Evolutionary conservation across 352 stramenopile species (phyloP).

Genomic region (Phytophthora rubi): DNA sequence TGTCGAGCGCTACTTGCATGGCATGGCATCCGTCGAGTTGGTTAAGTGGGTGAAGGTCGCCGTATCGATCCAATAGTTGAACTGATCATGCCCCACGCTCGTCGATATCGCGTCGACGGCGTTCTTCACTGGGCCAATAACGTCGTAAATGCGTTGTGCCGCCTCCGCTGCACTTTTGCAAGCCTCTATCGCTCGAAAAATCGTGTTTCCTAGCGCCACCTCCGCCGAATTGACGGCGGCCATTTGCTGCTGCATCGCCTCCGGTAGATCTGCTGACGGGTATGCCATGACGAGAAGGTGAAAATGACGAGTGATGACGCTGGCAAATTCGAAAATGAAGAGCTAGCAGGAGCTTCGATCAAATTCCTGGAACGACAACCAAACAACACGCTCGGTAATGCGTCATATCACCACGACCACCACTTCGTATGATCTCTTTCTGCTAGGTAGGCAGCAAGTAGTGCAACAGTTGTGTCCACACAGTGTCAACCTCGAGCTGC

Average conservation of each 20-base stretch:
- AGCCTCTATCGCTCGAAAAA: neutral
- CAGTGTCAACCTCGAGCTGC: neutral
- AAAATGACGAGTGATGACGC: neutral
- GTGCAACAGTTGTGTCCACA: neutral
- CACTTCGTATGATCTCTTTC: neutral
- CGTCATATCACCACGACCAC: neutral
- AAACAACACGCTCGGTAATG: neutral
- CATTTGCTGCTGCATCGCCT: neutral
- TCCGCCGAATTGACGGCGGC: neutral
- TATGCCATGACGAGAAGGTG: neutral
- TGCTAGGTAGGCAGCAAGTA: neutral
- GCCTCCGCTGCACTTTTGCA: neutral
- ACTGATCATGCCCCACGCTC: neutral
- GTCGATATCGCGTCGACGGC: neutral
- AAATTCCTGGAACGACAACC: constrained; percentile 1
- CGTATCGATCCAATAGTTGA: neutral
- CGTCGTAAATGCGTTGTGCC: neutral
- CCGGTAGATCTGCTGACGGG: neutral
- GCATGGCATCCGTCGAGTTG: neutral
- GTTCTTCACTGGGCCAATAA: neutral
- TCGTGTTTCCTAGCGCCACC: neutral
- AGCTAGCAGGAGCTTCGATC: neutral
- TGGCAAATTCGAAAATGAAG: neutral
- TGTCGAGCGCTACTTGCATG: neutral
- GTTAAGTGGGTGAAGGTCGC: neutral